Evolutionary conservation across 179 eudicot species (phyloP).

Genomic region (Carnegiea gigantea): DNA sequence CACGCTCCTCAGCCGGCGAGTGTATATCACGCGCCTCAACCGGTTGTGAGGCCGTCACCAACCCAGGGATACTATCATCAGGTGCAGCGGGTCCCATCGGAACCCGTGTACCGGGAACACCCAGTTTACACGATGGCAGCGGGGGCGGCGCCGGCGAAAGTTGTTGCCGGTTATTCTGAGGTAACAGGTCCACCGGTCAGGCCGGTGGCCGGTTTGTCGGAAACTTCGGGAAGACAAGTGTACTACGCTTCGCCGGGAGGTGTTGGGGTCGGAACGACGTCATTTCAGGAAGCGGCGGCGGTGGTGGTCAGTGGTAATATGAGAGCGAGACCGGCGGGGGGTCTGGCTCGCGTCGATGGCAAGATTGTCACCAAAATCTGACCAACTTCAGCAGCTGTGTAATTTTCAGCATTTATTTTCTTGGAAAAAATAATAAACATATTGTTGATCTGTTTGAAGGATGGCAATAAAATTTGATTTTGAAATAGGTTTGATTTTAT

Average conservation of each 20-base stretch:
- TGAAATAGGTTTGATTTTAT: neutral
- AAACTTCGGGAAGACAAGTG: constrained; percentile 38
- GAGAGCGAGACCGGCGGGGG: neutral
- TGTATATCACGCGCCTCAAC: constrained; percentile 42
- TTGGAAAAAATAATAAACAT: neutral
- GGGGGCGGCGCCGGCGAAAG: constrained; percentile 22
- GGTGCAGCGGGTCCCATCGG: constrained; percentile 46
- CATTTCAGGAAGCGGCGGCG: constrained; percentile 30
- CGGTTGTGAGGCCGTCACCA: constrained; percentile 31
- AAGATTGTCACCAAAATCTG: constrained; percentile 28
- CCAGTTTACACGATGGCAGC: constrained; percentile 33
- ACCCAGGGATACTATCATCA: constrained; percentile 58
- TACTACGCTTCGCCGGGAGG: constrained; percentile 36
- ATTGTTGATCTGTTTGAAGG: neutral
- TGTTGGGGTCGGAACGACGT: constrained; percentile 19
- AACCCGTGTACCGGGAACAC: constrained; percentile 52
- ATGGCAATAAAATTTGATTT: neutral
- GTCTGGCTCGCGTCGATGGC: neutral
- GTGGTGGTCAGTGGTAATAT: constrained; percentile 10
- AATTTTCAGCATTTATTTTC: neutral
- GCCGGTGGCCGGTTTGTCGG: constrained; percentile 21
- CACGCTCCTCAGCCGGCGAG: constrained; percentile 33
- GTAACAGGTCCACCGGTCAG: constrained; percentile 28
- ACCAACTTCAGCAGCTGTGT: neutral
- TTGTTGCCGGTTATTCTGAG: constrained; percentile 29